These are phyloP conservation scores for Phytophthora pluvialis DNA, from an alignment of 352 stramenopile species.

Conservation along the genomic window DNA sequence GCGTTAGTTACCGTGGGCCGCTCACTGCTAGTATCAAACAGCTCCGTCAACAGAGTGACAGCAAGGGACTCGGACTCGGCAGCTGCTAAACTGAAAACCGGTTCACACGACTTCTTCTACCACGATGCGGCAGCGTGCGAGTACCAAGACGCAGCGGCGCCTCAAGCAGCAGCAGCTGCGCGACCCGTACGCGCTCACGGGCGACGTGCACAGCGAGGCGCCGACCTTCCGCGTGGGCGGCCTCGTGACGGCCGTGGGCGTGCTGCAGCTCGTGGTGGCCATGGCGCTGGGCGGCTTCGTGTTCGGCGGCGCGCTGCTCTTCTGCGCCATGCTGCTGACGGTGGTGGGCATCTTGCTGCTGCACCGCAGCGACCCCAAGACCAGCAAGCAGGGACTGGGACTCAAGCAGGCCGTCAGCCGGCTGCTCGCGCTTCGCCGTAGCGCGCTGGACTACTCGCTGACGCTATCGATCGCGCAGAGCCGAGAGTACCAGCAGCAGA, in stretches of 20 bases:
- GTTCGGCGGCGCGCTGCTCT: conserved; percentile 49
- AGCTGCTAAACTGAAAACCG: no score
- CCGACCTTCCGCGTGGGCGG: conserved; percentile 47
- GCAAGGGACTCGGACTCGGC: conserved; percentile 11
- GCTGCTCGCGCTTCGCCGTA: conserved; percentile 46
- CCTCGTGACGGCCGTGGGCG: conserved; percentile 41
- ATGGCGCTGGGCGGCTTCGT: conserved; percentile 40
- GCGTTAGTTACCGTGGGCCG: conserved; percentile 5
- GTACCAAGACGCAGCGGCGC: conserved; percentile 41
- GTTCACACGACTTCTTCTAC: background rate
- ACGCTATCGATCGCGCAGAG: conserved; percentile 66
- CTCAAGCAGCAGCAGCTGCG: conserved; percentile 38
- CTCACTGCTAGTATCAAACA: conserved; percentile 32
- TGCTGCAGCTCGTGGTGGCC: conserved; percentile 39
- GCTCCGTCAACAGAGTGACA: background rate
- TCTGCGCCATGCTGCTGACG: conserved; percentile 39
- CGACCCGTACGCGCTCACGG: conserved; percentile 38
- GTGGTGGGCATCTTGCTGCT: conserved; percentile 30
- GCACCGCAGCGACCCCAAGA: conserved; percentile 17
- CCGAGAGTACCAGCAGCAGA: conserved; percentile 13
- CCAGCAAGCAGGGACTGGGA: conserved; percentile 20
- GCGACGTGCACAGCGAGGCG: conserved; percentile 27
- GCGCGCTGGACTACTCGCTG: conserved; percentile 58
- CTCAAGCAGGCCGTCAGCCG: conserved; percentile 27
- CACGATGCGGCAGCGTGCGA: conserved; percentile 38